Percentiles rank a stretch among this genome's conserved stretches.
Evolutionary conservation across 148 eudicot genomes (phyloP).

Genomic region (Rhododendron ovatum): DNA sequence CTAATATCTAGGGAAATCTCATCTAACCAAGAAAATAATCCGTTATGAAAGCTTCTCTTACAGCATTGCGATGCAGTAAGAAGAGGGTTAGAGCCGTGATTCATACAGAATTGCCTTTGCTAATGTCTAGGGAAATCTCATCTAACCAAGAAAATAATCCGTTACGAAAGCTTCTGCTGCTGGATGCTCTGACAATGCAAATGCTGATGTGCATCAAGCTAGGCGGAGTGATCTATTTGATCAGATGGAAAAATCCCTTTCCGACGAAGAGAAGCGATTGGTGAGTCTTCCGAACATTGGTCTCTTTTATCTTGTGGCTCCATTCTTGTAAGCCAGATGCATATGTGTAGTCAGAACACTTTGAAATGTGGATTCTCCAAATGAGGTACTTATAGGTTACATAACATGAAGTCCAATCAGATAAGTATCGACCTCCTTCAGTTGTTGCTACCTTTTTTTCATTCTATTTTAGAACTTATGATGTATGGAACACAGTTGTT

Average conservation of each 20-base stretch:
- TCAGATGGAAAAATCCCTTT: conserved; percentile 69
- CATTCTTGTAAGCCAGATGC: background rate
- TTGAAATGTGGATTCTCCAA: background rate
- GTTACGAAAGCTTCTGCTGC: conserved; percentile 18
- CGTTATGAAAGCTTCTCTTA: conserved; percentile 22
- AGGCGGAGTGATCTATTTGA: conserved; percentile 67
- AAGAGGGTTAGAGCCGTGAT: conserved; percentile 70
- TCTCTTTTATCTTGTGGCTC: background rate
- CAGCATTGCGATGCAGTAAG: conserved; percentile 73
- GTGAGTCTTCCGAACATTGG: conserved; percentile 36
- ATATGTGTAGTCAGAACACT: background rate
- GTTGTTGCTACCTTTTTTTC: background rate
- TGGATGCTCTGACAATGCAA: conserved; percentile 24
- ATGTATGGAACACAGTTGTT: background rate
- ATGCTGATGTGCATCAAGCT: conserved; percentile 46
- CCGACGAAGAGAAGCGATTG: conserved; percentile 76
- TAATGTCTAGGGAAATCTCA: conserved; percentile 63
- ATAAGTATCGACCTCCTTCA: background rate
- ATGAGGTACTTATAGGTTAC: background rate
- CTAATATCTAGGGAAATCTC: conserved; percentile 66
- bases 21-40: conserved; percentile 44
- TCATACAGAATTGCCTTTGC: conserved; percentile 64
- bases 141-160: conserved; percentile 47
- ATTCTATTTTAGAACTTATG: background rate
- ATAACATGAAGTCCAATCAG: background rate